phyloP scores from a whole-genome alignment of 192 early-diverging fungal species.

The Gorgonomyces haynaldii region DNA sequence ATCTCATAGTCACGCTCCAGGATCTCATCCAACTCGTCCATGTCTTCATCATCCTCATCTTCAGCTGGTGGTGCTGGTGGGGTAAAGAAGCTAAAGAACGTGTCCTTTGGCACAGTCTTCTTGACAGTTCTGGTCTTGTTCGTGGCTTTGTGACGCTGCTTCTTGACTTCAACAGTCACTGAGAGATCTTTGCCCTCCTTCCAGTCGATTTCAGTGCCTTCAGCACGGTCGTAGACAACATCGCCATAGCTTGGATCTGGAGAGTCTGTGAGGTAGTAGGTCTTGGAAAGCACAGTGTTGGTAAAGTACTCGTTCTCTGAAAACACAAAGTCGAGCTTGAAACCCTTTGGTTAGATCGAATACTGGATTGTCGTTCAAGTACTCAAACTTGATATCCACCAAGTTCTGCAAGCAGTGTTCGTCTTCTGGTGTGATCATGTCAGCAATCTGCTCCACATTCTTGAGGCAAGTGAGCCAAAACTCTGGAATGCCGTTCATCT shows the following conservation, averaged over 20 bases:
- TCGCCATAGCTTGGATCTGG: slow-evolving; percentile 71
- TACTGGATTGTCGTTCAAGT: slow-evolving; percentile 68
- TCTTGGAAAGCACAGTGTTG: slow-evolving; percentile 79
- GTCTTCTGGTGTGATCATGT: slow-evolving; percentile 85
- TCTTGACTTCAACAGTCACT: slow-evolving; percentile 90
- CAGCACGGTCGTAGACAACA: slow-evolving; percentile 83
- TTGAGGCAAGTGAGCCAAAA: slow-evolving; percentile 95
- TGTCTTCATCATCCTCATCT: slow-evolving; percentile 57
- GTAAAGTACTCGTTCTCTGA: slow-evolving; percentile 78
- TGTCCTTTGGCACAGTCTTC: slow-evolving; percentile 88
- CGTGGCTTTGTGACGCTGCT: slow-evolving; percentile 96
- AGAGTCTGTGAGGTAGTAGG: slow-evolving; percentile 72
- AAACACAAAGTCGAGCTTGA: slow-evolving; percentile 90
- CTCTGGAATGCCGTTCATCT: slow-evolving; percentile 66
- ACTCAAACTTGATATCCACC: slow-evolving; percentile 74
- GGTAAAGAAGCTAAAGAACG: slow-evolving; percentile 96
- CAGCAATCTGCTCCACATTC: slow-evolving; percentile 66
- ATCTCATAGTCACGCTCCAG: slow-evolving; percentile 92
- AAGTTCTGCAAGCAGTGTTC: slow-evolving; percentile 80
- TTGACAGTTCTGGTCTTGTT: slow-evolving; percentile 98
- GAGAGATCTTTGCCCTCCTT: slow-evolving; percentile 94
- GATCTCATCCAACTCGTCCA: slow-evolving; percentile 51
- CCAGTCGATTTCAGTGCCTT: slow-evolving; percentile 88
- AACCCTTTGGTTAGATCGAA: slow-evolving; percentile 42
- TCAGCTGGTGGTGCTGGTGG: slow-evolving; percentile 55